Evolutionary conservation across 2,329 filamentous ascomycete genomes (phyloP), one percentile per base, ranked within the genome.

Genomic region (Pseudogymnoascus sp.): DNA sequence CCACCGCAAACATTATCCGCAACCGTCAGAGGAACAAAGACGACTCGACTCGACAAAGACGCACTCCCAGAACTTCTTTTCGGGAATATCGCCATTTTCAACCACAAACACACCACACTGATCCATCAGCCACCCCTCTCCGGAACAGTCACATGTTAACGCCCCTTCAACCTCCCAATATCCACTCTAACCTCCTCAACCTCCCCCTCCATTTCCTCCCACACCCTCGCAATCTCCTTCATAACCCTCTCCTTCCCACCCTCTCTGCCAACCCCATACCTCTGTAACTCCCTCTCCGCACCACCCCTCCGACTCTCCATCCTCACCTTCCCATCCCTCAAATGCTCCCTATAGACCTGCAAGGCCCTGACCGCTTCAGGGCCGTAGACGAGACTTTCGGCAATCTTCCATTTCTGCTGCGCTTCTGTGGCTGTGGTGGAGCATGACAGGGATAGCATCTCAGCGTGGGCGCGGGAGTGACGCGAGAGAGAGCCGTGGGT

Each of bases 201-300:
- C 62, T 74, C 71, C 31, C 28, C 68, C 5, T 36, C 62, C 62
- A 74, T 63, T 65, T 71, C 72, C 21, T 63, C 67, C 68, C 72
- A 74, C 21, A 70, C 71, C 63, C 68, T 70, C 6, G 72, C 69
- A 64, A 73, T 69, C 64, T 72, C 71, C 62, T 60, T 73, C 72
- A 74, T 72, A 53, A 70, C 62, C 65, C 63, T 72, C 53, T 73
- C 70, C 67, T 73, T 73, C 42, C 67, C 68, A 14, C 36, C 63
- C 9, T 68, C 65, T 38, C 69, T 63, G 2, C 70, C 71, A 23
- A 73, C 68, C 5, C 72, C 72, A 67, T 74, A 74, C 2, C 69
- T 70, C 67, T 65, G 69, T 9, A 74, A 63, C 34, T 66, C 64
- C 60, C 66, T 69, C 65, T 73, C 69, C 7, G 67, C 66, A 14